These are phyloP conservation scores for Mrakia gelida DNA, from an alignment of 768 basidiomycete genomes.

Conservation along the genomic window DNA sequence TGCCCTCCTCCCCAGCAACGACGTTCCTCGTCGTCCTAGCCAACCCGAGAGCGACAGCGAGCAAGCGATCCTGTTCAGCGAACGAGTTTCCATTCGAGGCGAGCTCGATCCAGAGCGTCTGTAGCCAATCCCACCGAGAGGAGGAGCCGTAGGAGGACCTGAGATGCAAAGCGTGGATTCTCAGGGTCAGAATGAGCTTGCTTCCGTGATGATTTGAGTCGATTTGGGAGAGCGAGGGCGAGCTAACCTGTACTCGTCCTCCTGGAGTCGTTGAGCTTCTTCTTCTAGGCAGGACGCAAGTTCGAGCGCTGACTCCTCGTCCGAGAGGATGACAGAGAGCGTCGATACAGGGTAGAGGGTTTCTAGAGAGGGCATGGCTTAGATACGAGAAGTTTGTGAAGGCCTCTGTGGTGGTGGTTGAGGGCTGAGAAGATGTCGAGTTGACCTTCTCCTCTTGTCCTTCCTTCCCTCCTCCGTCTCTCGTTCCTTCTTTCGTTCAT, in stretches of 20 bases:
- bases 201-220: neutral
- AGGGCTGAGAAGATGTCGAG: neutral
- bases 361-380: neutral
- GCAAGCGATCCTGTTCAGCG: slow-evolving; percentile 33
- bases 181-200: neutral
- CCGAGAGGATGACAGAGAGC: neutral
- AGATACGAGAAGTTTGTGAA: neutral
- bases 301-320: neutral
- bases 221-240: neutral
- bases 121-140: neutral
- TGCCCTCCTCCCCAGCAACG: slow-evolving; percentile 66
- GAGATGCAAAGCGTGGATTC: neutral
- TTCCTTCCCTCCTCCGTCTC: neutral
- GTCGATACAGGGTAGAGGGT: neutral
- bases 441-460: neutral
- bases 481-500: neutral
- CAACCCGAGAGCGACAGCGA: slow-evolving; percentile 42
- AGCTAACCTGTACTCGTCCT: neutral
- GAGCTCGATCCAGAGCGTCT: neutral
- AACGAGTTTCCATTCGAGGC: neutral
- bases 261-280: slow-evolving; percentile 6
- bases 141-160: neutral
- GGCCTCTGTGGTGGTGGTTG: neutral
- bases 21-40: slow-evolving; percentile 80
- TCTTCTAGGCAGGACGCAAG: slow-evolving; percentile 7